Evolutionary conservation across 805 yeast genomes (phyloP).

Genomic region (Grigorovia humatica): DNA sequence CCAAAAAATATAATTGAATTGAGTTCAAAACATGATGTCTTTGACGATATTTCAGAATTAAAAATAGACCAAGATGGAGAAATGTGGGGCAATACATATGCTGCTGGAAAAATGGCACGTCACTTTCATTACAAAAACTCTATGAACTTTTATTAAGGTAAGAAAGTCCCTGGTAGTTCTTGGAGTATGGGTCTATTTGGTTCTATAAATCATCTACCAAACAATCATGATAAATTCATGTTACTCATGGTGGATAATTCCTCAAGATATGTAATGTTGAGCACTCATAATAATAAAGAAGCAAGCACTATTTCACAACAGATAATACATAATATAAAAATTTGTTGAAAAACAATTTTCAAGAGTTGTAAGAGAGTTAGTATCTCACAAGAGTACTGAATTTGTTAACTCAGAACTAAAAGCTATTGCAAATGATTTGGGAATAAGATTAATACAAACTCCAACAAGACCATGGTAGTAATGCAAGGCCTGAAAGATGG

Average conservation of each 20-base stretch:
- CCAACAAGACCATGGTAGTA: too few relatives aligned
- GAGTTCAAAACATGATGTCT: background rate
- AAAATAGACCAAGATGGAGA: background rate
- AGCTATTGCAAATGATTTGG: too few relatives aligned
- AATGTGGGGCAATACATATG: slow-evolving; percentile 1
- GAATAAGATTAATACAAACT: too few relatives aligned
- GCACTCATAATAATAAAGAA: slow-evolving; percentile 1
- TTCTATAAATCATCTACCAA: background rate
- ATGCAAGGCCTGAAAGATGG: too few relatives aligned
- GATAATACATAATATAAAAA: background rate
- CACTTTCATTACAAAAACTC: slow-evolving; percentile 3
- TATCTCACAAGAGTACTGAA: background rate
- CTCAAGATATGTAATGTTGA: slow-evolving; percentile 1
- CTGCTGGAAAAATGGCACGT: slow-evolving; percentile 1
- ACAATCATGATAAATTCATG: background rate
- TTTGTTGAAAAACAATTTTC: slow-evolving; percentile 2
- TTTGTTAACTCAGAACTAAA: too few relatives aligned
- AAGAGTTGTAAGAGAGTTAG: background rate
- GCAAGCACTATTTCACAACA: background rate
- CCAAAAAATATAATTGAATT: background rate
- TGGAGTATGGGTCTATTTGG: slow-evolving; percentile 6
- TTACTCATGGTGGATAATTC: slow-evolving; percentile 6
- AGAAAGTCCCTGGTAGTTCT: slow-evolving; percentile 1
- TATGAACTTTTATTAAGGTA: slow-evolving; percentile 2
- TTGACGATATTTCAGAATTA: slow-evolving; percentile 1